A percentile compares a stretch with the other conserved stretches of the same genome.
These are phyloP conservation scores for Candida anutae DNA, from an alignment of 1,139 yeast species.

Conservation along the genomic window DNA sequence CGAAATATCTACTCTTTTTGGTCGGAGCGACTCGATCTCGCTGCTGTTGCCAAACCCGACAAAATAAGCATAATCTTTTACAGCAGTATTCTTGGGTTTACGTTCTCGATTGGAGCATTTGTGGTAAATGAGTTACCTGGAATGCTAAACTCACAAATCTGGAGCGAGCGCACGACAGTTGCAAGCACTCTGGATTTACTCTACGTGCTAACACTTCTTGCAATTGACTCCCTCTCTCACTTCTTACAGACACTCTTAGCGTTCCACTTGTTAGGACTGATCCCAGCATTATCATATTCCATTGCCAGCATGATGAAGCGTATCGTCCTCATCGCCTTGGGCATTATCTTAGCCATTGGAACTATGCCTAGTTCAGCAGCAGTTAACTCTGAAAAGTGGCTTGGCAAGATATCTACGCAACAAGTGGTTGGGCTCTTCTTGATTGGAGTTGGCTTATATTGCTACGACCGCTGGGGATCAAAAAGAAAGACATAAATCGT, in stretches of 20 bases:
- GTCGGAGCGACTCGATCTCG: slow-evolving; percentile 10
- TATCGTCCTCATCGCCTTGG: slow-evolving; percentile 28
- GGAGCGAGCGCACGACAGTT: slow-evolving; percentile 9
- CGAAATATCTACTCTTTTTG: slow-evolving; percentile 18
- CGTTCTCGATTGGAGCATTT: slow-evolving; percentile 25
- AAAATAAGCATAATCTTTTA: slow-evolving; percentile 32
- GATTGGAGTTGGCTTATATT: slow-evolving; percentile 29
- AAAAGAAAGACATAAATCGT: slow-evolving; percentile 9
- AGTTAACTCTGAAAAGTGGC: slow-evolving; percentile 12
- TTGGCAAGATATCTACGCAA: slow-evolving; percentile 20
- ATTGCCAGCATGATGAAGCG: slow-evolving; percentile 39
- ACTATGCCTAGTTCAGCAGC: slow-evolving; percentile 7
- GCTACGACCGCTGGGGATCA: slow-evolving; percentile 38
- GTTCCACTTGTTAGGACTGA: slow-evolving; percentile 29
- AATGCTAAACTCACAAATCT: slow-evolving; percentile 3
- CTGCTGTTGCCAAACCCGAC: slow-evolving; percentile 26
- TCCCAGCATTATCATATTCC: slow-evolving; percentile 34
- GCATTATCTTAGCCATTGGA: slow-evolving; percentile 21
- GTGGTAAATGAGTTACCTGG: slow-evolving; percentile 21
- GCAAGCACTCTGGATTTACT: slow-evolving; percentile 16
- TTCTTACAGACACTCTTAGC: slow-evolving; percentile 31
- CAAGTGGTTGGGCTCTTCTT: slow-evolving; percentile 24
- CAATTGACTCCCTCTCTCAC: slow-evolving; percentile 27
- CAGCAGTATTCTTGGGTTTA: slow-evolving; percentile 28
- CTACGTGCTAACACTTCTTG: slow-evolving; percentile 16